Base-by-base conservation (phyloP, 2,329 filamentous ascomycete species). In the Aureobasidium sp. region DNA sequence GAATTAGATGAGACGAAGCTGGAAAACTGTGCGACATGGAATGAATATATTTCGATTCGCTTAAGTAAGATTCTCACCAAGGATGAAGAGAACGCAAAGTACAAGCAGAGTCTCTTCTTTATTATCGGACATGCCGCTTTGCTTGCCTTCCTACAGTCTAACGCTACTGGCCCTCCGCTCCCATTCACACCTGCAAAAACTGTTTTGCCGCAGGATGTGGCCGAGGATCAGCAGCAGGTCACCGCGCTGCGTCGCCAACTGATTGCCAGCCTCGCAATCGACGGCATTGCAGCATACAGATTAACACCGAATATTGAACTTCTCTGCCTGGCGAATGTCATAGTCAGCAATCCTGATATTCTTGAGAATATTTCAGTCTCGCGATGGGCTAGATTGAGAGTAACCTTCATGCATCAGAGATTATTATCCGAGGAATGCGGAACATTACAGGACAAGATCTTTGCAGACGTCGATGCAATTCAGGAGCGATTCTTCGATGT, bases 161-260 rank as follows among this genome's bases (percentile, higher is more conserved):
- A 91, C 71, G 89, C 95, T 59, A 96, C 92, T 3, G 92, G 92
- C 0, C 92, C 92, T 1, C 87, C 91, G 0, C 77, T 96, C n/a
- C 76, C 79, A 0, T 87, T 85, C 69, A 74, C 74, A 29, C 74
- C 81, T 3, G 75, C 80, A 3, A 74, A 80, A 13, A 65, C 76
- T 1, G 65, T 86, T 6, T 68, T 87, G 4, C 79, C 81, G 1
- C 67, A 76, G n/a, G 74, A 76, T 32, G 71, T 80, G 3, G 78
- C 76, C 64, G 65, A 65, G 3, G 69, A 75, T 62, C 47, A 65
- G 2, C 62, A 69, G 21, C 64, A 67, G 4, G 66, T 81, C 1
- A 74, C 75, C 47, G 70, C 72, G 0, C 69, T 86, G 16, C 79
- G 82, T 60, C 79, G 80, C 64, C 74, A 80, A n/a, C 85, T 91